phyloP scores from a whole-genome alignment of 352 stramenopile species.

The Phytophthora crassamura region DNA sequence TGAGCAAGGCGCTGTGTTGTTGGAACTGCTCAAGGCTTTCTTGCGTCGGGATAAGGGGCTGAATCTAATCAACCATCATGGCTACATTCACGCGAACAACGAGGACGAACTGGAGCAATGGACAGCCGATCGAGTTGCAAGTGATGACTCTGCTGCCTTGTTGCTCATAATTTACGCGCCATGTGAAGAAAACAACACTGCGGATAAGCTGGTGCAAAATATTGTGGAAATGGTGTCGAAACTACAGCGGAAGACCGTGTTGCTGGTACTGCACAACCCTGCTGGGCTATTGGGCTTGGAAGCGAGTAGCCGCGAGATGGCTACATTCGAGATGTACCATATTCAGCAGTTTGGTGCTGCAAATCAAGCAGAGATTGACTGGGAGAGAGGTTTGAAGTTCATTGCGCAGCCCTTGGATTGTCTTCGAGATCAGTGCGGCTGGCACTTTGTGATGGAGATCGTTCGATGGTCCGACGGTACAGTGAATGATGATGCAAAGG shows the following conservation, averaged over 20 bases:
- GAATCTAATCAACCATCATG: neutral
- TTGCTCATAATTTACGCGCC: slow-evolving; percentile 36
- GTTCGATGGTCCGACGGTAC: slow-evolving; percentile 18
- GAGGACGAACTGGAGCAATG: slow-evolving; percentile 14
- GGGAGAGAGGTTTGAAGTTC: slow-evolving; percentile 13
- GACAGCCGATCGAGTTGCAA: neutral
- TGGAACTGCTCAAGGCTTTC: slow-evolving; percentile 18
- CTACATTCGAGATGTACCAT: slow-evolving; percentile 13
- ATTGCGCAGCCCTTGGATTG: slow-evolving; percentile 44
- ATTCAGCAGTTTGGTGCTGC: neutral
- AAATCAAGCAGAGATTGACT: slow-evolving; percentile 1
- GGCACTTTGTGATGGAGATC: slow-evolving; percentile 66
- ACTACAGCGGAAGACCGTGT: slow-evolving; percentile 3
- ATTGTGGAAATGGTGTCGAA: slow-evolving; percentile 2
- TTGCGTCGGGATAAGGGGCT: slow-evolving; percentile 13
- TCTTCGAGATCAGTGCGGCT: slow-evolving; percentile 54
- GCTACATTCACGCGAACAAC: slow-evolving; percentile 18
- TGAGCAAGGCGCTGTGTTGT: slow-evolving; percentile 23
- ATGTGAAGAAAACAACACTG: slow-evolving; percentile 6
- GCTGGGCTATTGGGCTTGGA: slow-evolving; percentile 20
- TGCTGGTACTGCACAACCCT: slow-evolving; percentile 33
- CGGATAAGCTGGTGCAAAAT: slow-evolving; percentile 6
- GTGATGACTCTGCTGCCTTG: neutral
- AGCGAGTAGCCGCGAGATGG: neutral
- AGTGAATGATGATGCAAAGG: neutral